These are phyloP conservation scores for Nepenthes gracilis DNA, from an alignment of 148 eudicot species.

Conservation along the genomic window DNA sequence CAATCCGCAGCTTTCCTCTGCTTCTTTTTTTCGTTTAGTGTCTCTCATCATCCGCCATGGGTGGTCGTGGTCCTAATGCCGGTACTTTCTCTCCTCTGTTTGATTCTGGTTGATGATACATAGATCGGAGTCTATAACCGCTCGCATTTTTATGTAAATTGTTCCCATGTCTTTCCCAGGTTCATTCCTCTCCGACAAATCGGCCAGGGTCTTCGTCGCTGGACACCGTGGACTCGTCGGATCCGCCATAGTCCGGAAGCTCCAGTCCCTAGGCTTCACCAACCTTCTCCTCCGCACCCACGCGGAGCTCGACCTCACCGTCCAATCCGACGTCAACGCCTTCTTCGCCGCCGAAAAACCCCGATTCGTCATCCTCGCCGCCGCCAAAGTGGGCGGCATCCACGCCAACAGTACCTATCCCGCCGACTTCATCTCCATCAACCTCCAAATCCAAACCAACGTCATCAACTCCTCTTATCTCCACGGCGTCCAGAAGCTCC, in stretches of 20 bases:
- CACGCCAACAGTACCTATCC: slow-evolving; percentile 96
- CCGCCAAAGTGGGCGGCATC: slow-evolving; percentile 97
- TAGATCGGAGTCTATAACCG: no score
- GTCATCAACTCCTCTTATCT: slow-evolving; percentile 59
- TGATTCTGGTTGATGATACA: no score
- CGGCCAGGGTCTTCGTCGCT: slow-evolving; percentile 75
- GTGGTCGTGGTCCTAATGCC: no score
- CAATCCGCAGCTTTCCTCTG: no score
- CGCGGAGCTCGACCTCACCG: slow-evolving; percentile 83
- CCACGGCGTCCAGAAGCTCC: slow-evolving; percentile 52
- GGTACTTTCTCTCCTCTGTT: no score
- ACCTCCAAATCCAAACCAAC: slow-evolving; percentile 88
- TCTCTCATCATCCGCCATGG: no score
- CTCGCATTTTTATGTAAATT: no score
- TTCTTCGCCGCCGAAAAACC: slow-evolving; percentile 78
- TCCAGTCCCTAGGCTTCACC: slow-evolving; percentile 39
- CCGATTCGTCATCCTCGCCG: slow-evolving; percentile 74
- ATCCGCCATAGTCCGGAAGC: slow-evolving; percentile 70
- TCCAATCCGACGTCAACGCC: slow-evolving; percentile 57
- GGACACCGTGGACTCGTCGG: slow-evolving; percentile 97
- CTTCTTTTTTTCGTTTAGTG: no score
- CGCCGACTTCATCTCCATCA: slow-evolving; percentile 78
- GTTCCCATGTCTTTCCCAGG: neutral
- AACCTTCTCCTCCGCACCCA: slow-evolving; percentile 66
- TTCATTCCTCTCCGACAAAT: slow-evolving; percentile 39